These are phyloP conservation scores for Pseudogymnoascus sp. DNA, from an alignment of 2,329 filamentous ascomycete species.

Conservation along the genomic window DNA sequence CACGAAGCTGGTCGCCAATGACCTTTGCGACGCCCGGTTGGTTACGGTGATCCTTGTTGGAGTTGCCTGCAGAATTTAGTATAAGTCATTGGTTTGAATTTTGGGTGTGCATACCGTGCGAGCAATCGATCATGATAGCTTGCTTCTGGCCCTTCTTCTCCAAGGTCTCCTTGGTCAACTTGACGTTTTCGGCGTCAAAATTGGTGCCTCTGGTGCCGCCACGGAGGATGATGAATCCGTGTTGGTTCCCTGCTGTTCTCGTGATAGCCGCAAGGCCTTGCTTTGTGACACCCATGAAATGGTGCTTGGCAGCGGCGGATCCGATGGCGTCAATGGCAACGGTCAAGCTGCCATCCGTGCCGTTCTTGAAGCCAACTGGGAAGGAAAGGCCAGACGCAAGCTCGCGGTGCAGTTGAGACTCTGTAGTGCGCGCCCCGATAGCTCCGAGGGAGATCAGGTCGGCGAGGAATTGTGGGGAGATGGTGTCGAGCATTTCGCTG, in stretches of 20 bases:
- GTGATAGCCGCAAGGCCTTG: slow-evolving; percentile 93
- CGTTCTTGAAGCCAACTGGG: slow-evolving; percentile 99
- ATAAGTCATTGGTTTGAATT: background rate
- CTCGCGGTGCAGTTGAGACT: slow-evolving; percentile 93
- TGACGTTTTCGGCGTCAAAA: slow-evolving; percentile 79
- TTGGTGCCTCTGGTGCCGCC: slow-evolving; percentile 90
- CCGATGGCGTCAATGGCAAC: slow-evolving; percentile 96
- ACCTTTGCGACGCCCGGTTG: slow-evolving; percentile 85
- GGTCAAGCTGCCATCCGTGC: slow-evolving; percentile 82
- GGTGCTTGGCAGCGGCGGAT: slow-evolving; percentile 73
- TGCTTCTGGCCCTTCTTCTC: slow-evolving; percentile 74
- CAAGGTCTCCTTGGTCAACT: slow-evolving; percentile 68
- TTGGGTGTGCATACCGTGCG: slow-evolving; percentile 58
- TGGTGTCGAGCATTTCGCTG: slow-evolving; percentile 96
- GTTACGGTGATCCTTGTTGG: slow-evolving; percentile 94
- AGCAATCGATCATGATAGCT: slow-evolving; percentile 97
- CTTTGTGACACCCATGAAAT: slow-evolving; percentile 98
- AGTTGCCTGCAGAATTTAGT: slow-evolving; percentile 59
- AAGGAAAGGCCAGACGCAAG: slow-evolving; percentile 91
- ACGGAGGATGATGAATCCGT: slow-evolving; percentile 93
- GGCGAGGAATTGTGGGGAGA: slow-evolving; percentile 92
- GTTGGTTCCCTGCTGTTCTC: slow-evolving; percentile 85
- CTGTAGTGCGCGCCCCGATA: slow-evolving; percentile 91
- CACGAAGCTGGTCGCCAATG: slow-evolving; percentile 75
- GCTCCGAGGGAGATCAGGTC: slow-evolving; percentile 92